Base-by-base conservation (phyloP, 345 rosid genomes). In the Erucastrum elatum region DNA sequence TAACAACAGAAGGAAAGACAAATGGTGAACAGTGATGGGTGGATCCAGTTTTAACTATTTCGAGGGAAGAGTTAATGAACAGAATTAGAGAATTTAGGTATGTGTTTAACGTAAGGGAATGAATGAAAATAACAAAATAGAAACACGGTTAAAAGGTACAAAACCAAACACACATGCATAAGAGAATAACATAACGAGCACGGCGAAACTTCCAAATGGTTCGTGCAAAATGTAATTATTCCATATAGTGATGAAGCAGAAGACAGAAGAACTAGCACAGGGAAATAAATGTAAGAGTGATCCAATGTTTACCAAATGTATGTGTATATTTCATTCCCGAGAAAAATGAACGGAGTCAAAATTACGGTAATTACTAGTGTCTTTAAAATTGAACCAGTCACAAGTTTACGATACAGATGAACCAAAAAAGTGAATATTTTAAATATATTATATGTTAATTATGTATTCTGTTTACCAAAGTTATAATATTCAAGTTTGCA, bases 281-380 rank as follows among this genome's bases (percentile, higher is more conserved):
- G 2, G 62, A 78, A 71, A 65, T 56, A 56, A 78, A 78, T 56
- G 77, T 16, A 8, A 55, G 66, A 6, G 37, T 30, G 72, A 66
- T 78, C 81, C 67, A 78, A 56, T 65, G 77, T 39, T 64, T 64
- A 71, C 81, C 72, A 8, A 55, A 51, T 49, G n/a, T 21, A n/a
- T 29, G 4, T 29, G 31, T 62, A 31, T 31, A 49, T 49, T 15
- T 10, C 27, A 27, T 71, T 77, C 55, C 62, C 76, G 5, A 71
- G 44, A 21, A 77, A 77, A 5, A 65, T 21, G 4, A 7, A 4
- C 2, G 44, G 39, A 71, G 35, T 77, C 62, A 78, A 77, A 46
- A 8, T 13, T 46, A 3, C 12, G 5, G 2, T 26, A 1, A 4
- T 46, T 46, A 11, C 53, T 46, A 46, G 53, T 9, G 44, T 8